These are phyloP conservation scores for Fonsecaea erecta DNA, from an alignment of 2,329 filamentous ascomycete species.

Conservation along the genomic window DNA sequence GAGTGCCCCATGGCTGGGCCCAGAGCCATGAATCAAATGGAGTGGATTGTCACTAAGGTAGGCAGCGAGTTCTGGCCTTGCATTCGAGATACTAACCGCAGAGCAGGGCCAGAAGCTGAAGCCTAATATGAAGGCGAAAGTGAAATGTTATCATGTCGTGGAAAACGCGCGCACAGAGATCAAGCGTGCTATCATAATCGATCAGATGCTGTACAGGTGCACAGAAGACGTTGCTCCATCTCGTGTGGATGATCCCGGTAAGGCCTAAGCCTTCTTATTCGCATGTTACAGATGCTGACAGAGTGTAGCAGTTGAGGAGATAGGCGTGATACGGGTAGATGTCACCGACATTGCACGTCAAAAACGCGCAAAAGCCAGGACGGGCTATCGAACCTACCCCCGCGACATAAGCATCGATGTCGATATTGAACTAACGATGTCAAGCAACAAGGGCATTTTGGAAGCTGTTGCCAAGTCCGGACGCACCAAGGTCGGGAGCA, in stretches of 20 bases:
- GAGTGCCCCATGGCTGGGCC: conserved; percentile 14
- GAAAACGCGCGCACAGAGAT: neutral
- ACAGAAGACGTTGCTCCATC: neutral
- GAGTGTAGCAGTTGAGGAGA: neutral
- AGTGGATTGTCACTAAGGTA: conserved; percentile 18
- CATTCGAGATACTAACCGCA: conserved; percentile 4
- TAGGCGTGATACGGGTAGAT: conserved; percentile 3
- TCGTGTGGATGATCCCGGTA: conserved; percentile 5
- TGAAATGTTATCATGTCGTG: conserved; percentile 7
- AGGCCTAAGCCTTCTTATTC: neutral
- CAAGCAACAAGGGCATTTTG: conserved; percentile 8
- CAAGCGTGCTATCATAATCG: neutral
- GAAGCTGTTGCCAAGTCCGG: conserved; percentile 7
- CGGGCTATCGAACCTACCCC: neutral
- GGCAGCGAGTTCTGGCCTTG: neutral
- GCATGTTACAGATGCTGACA: neutral
- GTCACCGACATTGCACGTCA: neutral
- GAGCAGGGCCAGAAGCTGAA: conserved; percentile 3
- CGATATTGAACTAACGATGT: conserved; percentile 1
- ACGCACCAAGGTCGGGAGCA: neutral
- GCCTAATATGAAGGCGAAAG: conserved; percentile 1
- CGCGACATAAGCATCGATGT: neutral
- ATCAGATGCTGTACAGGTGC: conserved; percentile 6
- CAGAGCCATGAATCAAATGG: conserved; percentile 23
- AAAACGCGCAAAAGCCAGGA: neutral